Base-by-base conservation (phyloP, 257 asterid genomes). In the Lavandula angustifolia region DNA sequence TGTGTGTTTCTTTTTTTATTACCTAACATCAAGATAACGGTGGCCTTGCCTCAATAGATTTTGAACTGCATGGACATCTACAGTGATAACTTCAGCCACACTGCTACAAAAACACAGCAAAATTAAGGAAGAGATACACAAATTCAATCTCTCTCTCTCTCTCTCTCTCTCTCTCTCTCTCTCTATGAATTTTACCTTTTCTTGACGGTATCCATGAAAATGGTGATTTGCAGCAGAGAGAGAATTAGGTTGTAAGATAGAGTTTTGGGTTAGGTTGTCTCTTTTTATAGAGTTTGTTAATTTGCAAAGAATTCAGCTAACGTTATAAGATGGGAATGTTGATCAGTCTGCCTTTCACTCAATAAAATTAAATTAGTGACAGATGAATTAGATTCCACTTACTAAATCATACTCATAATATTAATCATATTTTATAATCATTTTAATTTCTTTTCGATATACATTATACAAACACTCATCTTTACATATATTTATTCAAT, bases 1-100 rank as follows among this genome's bases (percentile, higher is more conserved):
- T n/a, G n/a, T n/a, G n/a, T n/a, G n/a, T n/a, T n/a, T n/a, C n/a
- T n/a, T n/a, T n/a, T n/a, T n/a, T n/a, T 27, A n/a, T 18, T 72
- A 91, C 97, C 97, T 81, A 74, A 91, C 97, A 76, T 91, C 97
- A 68, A 91, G 87, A 77, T 82, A 91, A 31, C 69, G 75, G 64
- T 82, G 76, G 62, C 79, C 87, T 14, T 73, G 73, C 16, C 46
- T 71, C 38, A 87, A 84, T 56, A 87, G 87, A 31, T 76, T 50
- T 69, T 62, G 79, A 53, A 96, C 88, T 68, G 76, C 80, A 33
- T 82, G 82, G 14, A 85, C 90, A 76, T 90, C 90, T 52, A 90
- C 79, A 0, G 90, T 87, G 22, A 63, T 68, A 11, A 90, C 79
- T 60, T 76, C 80, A 41, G 60, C 62, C 41, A 54, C 77, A 14